phyloP scores from a whole-genome alignment of 805 yeast genomes.

The Wickerhamiella hasegawae region DNA sequence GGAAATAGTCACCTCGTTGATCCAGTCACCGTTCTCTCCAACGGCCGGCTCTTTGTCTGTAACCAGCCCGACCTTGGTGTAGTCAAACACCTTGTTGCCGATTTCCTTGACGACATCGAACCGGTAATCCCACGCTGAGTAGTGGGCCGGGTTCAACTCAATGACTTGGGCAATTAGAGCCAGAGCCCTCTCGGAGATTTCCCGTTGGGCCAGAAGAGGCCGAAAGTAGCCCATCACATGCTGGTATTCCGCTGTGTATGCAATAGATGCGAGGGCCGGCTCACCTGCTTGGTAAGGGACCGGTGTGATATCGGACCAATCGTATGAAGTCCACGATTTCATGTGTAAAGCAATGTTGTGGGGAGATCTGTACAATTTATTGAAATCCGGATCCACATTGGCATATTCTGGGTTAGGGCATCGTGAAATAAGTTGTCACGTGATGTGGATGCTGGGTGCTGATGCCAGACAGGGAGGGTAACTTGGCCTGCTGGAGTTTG shows the following conservation, averaged over 20 bases:
- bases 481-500: background rate
- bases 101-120: slow-evolving; percentile 17
- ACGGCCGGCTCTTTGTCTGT: slow-evolving; percentile 15
- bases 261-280: slow-evolving; percentile 22
- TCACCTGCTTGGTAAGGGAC: slow-evolving; percentile 18
- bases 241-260: slow-evolving; percentile 56
- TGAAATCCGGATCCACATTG: too few relatives aligned
- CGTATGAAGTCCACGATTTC: slow-evolving; percentile 11
- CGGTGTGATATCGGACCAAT: slow-evolving; percentile 23
- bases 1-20: slow-evolving; percentile 54
- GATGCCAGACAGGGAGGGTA: background rate
- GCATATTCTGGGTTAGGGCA: too few relatives aligned
- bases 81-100: slow-evolving; percentile 20
- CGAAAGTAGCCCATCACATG: slow-evolving; percentile 44
- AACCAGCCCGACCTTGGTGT: slow-evolving; percentile 10
- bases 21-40: slow-evolving; percentile 54
- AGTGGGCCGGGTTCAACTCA: slow-evolving; percentile 68
- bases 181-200: slow-evolving; percentile 56
- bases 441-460: background rate
- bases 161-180: slow-evolving; percentile 50
- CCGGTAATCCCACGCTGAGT: slow-evolving; percentile 60
- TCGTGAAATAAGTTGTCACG: background rate
- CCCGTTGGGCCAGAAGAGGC: slow-evolving; percentile 41
- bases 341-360: too few relatives aligned
- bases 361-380: too few relatives aligned